Percentiles rank a stretch among this genome's conserved stretches.
Conservation (phyloP, 495 filamentous ascomycete genomes). For the Lentithecium fluviatile region DNA sequence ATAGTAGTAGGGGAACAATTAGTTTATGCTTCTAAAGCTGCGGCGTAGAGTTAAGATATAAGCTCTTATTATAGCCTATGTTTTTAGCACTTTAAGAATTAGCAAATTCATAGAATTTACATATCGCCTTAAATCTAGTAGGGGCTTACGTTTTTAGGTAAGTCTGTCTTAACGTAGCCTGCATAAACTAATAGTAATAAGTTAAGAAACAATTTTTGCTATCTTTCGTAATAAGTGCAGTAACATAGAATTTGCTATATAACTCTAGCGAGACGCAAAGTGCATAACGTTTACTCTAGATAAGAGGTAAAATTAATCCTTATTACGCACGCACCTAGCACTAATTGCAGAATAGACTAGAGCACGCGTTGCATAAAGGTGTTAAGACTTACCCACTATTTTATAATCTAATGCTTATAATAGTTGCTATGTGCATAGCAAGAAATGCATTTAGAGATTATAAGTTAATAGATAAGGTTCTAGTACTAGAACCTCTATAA, state of each 20-base stretch:
- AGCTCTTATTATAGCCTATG: slow-evolving; percentile 10
- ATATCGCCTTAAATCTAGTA: slow-evolving; percentile 15
- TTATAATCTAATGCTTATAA: slow-evolving; percentile 25
- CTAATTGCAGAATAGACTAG: too few relatives aligned
- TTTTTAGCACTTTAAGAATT: slow-evolving; percentile 24
- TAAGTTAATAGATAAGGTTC: slow-evolving; percentile 25
- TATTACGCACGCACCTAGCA: slow-evolving; percentile 6
- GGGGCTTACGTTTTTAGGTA: slow-evolving; percentile 20
- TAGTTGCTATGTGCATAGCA: slow-evolving; percentile 17
- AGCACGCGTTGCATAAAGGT: slow-evolving; percentile 10
- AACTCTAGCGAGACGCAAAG: slow-evolving; percentile 20
- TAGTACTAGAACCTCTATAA: slow-evolving; percentile 23
- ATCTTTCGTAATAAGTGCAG: slow-evolving; percentile 16
- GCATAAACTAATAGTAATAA: slow-evolving; percentile 16
- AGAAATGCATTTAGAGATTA: slow-evolving; percentile 29
- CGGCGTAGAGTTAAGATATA: slow-evolving; percentile 20
- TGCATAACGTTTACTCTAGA: slow-evolving; percentile 16
- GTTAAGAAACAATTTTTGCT: slow-evolving; percentile 19
- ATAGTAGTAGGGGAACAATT: slow-evolving; percentile 19
- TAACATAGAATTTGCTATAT: slow-evolving; percentile 20
- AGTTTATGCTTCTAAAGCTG: slow-evolving; percentile 16
- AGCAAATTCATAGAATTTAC: slow-evolving; percentile 18
- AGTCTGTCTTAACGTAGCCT: slow-evolving; percentile 20
- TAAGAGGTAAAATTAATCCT: slow-evolving; percentile 12
- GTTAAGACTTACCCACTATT: slow-evolving; percentile 17